phyloP scores from a whole-genome alignment of 2,329 filamentous ascomycete species.

The Cercospora zeina region DNA sequence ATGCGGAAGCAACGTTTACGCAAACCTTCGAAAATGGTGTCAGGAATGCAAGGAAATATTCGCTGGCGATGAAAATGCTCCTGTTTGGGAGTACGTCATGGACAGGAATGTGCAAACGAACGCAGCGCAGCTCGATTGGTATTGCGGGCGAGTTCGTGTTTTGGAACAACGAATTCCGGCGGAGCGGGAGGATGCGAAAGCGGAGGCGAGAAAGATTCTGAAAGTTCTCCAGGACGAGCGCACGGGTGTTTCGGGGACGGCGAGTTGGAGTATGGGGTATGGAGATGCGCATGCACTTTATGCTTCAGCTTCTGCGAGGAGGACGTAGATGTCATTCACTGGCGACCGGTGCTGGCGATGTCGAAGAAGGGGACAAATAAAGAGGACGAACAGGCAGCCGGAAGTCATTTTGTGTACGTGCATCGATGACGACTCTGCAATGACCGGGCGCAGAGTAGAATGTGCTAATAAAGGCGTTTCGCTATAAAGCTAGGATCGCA shows the following conservation, averaged over 20 bases:
- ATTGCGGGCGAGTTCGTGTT: constrained; percentile 12
- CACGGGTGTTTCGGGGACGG: neutral
- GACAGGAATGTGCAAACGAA: neutral
- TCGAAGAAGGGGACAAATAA: neutral
- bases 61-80: neutral
- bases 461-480: no score
- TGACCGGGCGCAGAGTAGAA: no score
- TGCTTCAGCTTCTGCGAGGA: neutral
- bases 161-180: neutral
- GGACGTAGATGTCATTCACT: neutral
- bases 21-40: constrained; percentile 16
- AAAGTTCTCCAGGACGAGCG: constrained; percentile 11
- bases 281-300: constrained; percentile 13
- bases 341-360: neutral
- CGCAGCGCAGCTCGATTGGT: constrained; percentile 18
- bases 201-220: constrained; percentile 13
- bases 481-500: no score
- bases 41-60: neutral
- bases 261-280: constrained; percentile 16
- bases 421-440: neutral
- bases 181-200: neutral
- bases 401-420: neutral
- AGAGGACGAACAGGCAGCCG: no score
- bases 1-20: constrained; percentile 14
- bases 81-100: constrained; percentile 9